These are phyloP conservation scores for Hemileccinum rubropunctum DNA, from an alignment of 768 basidiomycete species.

Conservation along the genomic window DNA sequence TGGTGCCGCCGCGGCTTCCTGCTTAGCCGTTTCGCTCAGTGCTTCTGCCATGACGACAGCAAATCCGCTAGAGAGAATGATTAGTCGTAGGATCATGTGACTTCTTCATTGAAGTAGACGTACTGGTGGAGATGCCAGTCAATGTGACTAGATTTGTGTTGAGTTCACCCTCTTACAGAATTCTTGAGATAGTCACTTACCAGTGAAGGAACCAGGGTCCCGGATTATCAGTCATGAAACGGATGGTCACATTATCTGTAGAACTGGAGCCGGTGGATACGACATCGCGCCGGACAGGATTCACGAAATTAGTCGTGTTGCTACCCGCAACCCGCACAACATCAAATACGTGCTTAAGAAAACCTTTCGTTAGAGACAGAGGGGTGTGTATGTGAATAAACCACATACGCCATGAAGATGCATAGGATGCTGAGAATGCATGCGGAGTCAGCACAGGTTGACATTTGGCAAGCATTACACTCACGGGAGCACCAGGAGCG, in stretches of 20 bases:
- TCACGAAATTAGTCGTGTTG: constrained; percentile 29
- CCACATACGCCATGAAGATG: constrained; percentile 36
- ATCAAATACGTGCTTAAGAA: constrained; percentile 29
- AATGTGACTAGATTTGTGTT: constrained; percentile 1
- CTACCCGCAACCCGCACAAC: constrained; percentile 31
- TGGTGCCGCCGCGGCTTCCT: not conserved
- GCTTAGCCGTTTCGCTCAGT: not conserved
- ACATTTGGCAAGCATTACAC: not conserved
- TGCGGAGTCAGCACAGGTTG: not conserved
- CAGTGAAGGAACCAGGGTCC: constrained; percentile 54
- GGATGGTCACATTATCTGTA: constrained; percentile 46
- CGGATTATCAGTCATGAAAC: constrained; percentile 61
- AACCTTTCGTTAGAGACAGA: not conserved
- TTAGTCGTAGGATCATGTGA: not conserved
- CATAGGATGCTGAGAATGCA: constrained; percentile 27
- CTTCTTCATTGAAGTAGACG: not conserved
- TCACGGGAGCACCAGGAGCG: constrained; percentile 24
- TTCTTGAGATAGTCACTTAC: constrained; percentile 1
- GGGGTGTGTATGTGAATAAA: not conserved
- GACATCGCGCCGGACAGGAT: constrained; percentile 33
- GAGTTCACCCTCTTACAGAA: not conserved
- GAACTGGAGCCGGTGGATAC: constrained; percentile 19
- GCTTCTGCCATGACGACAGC: constrained; percentile 3
- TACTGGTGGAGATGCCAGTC: constrained; percentile 6
- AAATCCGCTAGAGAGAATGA: not conserved